phyloP scores from a whole-genome alignment of 805 yeast genomes.

The Metschnikowia lachancei region DNA sequence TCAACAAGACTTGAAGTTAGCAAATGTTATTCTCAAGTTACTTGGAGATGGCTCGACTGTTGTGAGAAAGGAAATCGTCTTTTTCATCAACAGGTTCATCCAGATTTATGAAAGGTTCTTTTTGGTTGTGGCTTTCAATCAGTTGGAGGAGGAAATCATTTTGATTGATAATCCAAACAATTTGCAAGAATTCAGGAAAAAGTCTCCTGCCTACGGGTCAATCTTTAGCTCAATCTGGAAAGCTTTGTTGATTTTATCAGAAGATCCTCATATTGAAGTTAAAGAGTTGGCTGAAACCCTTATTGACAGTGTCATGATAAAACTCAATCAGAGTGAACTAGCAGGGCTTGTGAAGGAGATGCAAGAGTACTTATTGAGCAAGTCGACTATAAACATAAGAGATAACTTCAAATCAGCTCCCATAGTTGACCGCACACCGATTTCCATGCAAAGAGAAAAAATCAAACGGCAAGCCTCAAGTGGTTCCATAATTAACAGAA shows the following conservation, averaged over 20 bases:
- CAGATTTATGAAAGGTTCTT: slow-evolving; percentile 69
- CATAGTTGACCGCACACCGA: slow-evolving; percentile 32
- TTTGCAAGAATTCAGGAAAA: slow-evolving; percentile 61
- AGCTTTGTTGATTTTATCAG: slow-evolving; percentile 70
- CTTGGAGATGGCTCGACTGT: slow-evolving; percentile 87
- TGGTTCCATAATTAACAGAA: slow-evolving; percentile 23
- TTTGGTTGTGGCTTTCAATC: slow-evolving; percentile 81
- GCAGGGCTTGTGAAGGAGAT: slow-evolving; percentile 62
- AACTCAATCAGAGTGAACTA: slow-evolving; percentile 62
- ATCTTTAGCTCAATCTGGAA: slow-evolving; percentile 87
- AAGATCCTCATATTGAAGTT: slow-evolving; percentile 86
- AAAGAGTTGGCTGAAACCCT: slow-evolving; percentile 67
- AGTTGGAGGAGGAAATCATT: slow-evolving; percentile 75
- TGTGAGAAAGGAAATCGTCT: slow-evolving; percentile 81
- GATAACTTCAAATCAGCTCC: slow-evolving; percentile 43
- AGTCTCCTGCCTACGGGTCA: slow-evolving; percentile 82
- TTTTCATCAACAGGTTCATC: slow-evolving; percentile 73
- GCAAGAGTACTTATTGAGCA: slow-evolving; percentile 61
- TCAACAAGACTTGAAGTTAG: slow-evolving; percentile 67
- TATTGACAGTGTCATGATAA: slow-evolving; percentile 67
- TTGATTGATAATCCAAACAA: slow-evolving; percentile 59
- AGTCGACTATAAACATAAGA: slow-evolving; percentile 39
- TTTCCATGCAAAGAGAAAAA: slow-evolving; percentile 14
- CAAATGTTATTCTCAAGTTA: slow-evolving; percentile 62
- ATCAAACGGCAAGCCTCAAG: slow-evolving; percentile 23